A percentile compares a stretch with the other conserved stretches of the same genome.
These are phyloP conservation scores for Auricularia heimuer DNA, from an alignment of 768 basidiomycete genomes.

Conservation along the genomic window DNA sequence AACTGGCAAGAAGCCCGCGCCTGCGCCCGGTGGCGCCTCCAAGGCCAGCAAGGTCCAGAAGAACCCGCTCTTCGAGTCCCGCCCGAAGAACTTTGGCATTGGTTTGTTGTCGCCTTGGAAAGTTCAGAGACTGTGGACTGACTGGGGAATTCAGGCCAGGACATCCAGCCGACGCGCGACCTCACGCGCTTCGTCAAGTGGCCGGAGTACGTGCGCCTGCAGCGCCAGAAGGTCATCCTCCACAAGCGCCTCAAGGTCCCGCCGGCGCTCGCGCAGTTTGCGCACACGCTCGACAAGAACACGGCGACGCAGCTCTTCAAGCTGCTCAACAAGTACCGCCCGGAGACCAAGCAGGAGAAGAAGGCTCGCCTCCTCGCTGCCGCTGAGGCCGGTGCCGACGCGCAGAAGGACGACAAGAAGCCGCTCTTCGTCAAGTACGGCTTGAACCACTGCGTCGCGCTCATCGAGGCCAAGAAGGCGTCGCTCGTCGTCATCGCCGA, in stretches of 20 bases:
- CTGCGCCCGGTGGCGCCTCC: constrained; percentile 72
- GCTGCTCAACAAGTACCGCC: constrained; percentile 88
- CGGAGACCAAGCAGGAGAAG: constrained; percentile 95
- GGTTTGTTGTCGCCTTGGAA: constrained; percentile 41
- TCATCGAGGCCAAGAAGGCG: constrained; percentile 97
- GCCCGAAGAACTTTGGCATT: constrained; percentile 89
- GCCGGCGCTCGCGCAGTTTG: constrained; percentile 95
- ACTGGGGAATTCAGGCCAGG: constrained; percentile 57
- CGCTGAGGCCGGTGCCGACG: constrained; percentile 67
- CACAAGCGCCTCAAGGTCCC: constrained; percentile 97
- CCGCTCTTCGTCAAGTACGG: constrained; percentile 94
- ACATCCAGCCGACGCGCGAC: constrained; percentile 82
- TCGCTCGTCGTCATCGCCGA: constrained; percentile 91
- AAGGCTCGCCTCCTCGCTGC: constrained; percentile 78
- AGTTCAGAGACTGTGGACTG: neutral
- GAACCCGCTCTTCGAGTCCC: constrained; percentile 93
- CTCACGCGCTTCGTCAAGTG: constrained; percentile 98
- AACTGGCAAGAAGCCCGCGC: constrained; percentile 75
- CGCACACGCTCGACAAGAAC: constrained; percentile 98
- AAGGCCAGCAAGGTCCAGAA: constrained; percentile 66
- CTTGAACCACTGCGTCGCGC: constrained; percentile 91
- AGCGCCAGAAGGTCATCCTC: constrained; percentile 97
- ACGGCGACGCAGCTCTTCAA: constrained; percentile 97
- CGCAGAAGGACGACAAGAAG: constrained; percentile 75
- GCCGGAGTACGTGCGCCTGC: constrained; percentile 97